Conservation (phyloP, 1,139 yeast species). For the Blastobotrys illinoisensis region DNA sequence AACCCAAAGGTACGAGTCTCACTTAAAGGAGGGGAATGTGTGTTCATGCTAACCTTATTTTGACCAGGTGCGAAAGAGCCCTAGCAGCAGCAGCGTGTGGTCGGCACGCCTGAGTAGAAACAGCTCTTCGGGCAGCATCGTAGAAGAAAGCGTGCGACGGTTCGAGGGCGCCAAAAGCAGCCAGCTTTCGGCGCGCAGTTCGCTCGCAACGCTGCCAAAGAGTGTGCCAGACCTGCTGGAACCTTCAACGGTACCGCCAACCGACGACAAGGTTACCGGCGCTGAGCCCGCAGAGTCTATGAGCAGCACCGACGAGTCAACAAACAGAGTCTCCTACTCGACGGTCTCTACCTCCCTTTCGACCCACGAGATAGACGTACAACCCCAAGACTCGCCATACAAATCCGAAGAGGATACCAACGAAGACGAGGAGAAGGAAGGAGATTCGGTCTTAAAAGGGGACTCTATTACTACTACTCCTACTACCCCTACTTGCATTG, state of each 20-base stretch:
- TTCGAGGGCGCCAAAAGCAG: neutral
- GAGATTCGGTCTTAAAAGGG: no score
- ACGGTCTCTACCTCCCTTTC: no score
- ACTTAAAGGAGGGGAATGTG: slow-evolving; percentile 3
- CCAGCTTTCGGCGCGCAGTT: neutral
- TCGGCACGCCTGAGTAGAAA: neutral
- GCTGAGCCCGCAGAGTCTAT: neutral
- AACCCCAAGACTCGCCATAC: no score
- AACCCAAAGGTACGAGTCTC: slow-evolving; percentile 3
- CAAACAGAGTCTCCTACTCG: no score
- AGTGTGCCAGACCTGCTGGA: neutral
- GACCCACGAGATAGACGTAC: no score
- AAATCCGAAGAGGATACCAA: no score
- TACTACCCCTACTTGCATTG: neutral
- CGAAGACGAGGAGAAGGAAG: no score
- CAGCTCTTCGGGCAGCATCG: neutral
- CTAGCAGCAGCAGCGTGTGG: slow-evolving; percentile 2
- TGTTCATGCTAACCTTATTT: neutral
- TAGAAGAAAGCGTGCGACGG: neutral
- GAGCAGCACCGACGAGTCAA: neutral
- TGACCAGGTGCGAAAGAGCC: slow-evolving; percentile 5
- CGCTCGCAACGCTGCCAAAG: neutral
- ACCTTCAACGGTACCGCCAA: neutral
- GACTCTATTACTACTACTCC: no score
- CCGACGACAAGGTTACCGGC: neutral